Base-by-base conservation (phyloP, 2,329 filamentous ascomycete genomes). In the Leptographium galeiforme region DNA sequence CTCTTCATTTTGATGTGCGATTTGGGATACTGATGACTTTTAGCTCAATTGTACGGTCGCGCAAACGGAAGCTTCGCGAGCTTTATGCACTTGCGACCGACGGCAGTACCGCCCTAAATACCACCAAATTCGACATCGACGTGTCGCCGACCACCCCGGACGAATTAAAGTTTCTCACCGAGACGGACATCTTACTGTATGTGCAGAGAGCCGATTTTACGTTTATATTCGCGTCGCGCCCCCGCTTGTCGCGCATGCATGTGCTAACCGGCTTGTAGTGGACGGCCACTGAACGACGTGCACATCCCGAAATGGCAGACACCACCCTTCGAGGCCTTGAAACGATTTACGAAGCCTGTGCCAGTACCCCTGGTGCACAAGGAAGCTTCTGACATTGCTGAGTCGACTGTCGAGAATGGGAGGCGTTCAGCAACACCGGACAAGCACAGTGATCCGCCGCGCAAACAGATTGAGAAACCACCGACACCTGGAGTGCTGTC, bases 21-120 rank as follows among this genome's bases (percentile, higher is more conserved):
- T 72, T 70, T 51, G 63, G 56, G 55, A 54, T 75, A 63, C 68
- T 80, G 58, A 79, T 65, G 43, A 30, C 57, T 57, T 61, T 56
- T 66, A 85, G 82, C 72, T 76, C 78, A 78, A 83, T 85, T 78
- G 80, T 86, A 76, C 78, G 77, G 70, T 88, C 86, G 77, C 85
- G 87, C 71, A 93, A 94, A 80, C 84, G 88, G 70, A 94, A 94
- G 77, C 78, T 95, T 67, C 84, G 85, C 68, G 86, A 93, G 73
- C 79, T 95, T 63, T 95, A 86, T 74, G 77, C 79, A 62, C 80
- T 87, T 77, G 84, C 87, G 74, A 85, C 85, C 68, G 81, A 83
- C 68, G 70, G 76, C 64, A 74, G 81, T 68, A 71, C 73, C 67
- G 73, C 82, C 62, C 78, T 79, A 63, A 76, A 78, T 65, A 70